phyloP scores from a whole-genome alignment of 306 rosid species.

The Cajanus cajan region DNA sequence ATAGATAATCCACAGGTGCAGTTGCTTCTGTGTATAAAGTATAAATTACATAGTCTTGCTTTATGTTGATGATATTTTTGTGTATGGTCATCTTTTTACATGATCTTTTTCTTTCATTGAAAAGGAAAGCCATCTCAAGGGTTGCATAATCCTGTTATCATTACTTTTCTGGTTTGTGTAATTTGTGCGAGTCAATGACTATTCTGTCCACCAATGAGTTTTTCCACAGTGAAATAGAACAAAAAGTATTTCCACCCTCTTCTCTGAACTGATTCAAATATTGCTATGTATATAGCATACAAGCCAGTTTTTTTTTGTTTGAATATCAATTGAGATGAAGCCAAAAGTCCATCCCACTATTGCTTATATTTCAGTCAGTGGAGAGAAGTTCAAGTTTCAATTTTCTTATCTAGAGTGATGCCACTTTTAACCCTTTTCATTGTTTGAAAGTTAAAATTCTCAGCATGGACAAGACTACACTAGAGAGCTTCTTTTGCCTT shows the following conservation, averaged over 20 bases:
- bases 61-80: not conserved
- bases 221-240: not conserved
- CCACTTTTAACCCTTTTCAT: not conserved
- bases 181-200: not conserved
- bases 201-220: not conserved
- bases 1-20: slow-evolving; percentile 97
- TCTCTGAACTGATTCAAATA: not conserved
- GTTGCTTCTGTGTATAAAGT: slow-evolving; percentile 26
- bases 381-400: not conserved
- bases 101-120: not conserved
- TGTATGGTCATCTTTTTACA: slow-evolving; percentile 8
- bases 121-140: not conserved
- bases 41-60: not conserved
- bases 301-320: not conserved
- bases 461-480: not conserved
- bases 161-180: not conserved
- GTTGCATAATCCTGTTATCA: not conserved
- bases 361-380: not conserved
- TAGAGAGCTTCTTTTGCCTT: not conserved
- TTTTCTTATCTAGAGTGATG: not conserved
- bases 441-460: not conserved
- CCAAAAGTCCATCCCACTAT: not conserved
- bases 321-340: not conserved
- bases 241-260: not conserved
- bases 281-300: not conserved